Base-by-base conservation (phyloP, 2,329 filamentous ascomycete genomes). In the Penicillium brasilianum region DNA sequence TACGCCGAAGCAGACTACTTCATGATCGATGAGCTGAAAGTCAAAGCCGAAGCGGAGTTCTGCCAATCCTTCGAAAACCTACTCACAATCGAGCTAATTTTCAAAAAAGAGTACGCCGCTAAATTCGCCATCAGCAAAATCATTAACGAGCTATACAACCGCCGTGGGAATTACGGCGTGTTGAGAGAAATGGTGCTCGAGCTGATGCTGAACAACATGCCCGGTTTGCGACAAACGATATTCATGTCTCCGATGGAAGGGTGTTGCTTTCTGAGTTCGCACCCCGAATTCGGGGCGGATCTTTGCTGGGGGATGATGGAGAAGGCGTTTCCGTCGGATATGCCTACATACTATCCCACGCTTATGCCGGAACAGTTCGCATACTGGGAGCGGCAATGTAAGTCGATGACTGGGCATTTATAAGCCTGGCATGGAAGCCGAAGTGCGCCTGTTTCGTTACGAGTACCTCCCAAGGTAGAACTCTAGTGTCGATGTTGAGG, bases 1-100 rank as follows among this genome's bases (percentile, higher is more conserved):
- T 58, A 48, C 36, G 49, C 28, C 36, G 49, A 53, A 48, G 57
- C 46, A 18, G 49, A 58, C 25, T 58, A 58, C 50, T 54, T 54
- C 50, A 48, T 54, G 50, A 54, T 58, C 18, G 41, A 54, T n/a
- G 30, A 54, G 6, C 30, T 54, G 6, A 53, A 32, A 25, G 13
- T n/a, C 28, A 46, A 46, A 14, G 57, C 48, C n/a, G 20, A 20
- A 18, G 20, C 6, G 18, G 11, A 41, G 10, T 55, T 59, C 25
- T 25, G 16, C n/a, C 25, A 25, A 10, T 16, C 41, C 16, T 43
- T 43, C 9, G 18, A 22, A 20, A 43, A 3, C 16, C 18, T 43
- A 20, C 39, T 43, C 18, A 22, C 39, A 43, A 6, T 20, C n/a
- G 18, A 43, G 18, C 18, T 43, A 4, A 22, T 43, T 11, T 43